These are phyloP conservation scores for Coemansia javaensis DNA, from an alignment of 192 early-diverging fungal genomes.

Conservation along the genomic window DNA sequence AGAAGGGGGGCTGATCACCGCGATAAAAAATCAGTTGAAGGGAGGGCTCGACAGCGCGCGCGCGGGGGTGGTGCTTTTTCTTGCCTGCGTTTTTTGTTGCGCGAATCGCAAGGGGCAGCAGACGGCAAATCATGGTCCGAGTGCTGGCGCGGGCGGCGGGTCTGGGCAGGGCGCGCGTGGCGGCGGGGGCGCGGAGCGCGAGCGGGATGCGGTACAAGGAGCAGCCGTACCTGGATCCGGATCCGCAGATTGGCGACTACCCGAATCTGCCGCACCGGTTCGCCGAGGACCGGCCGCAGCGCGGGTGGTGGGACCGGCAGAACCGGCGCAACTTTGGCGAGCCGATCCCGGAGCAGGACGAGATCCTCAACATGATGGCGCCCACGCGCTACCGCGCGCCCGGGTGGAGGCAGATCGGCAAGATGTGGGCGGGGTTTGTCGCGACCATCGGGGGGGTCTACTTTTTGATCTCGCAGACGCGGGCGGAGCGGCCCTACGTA, in stretches of 20 bases:
- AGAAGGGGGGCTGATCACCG: too few species aligned
- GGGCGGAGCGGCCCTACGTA: conserved; percentile 56
- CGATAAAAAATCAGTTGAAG: too few species aligned
- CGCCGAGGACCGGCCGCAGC: conserved; percentile 57
- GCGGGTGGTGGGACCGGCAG: conserved; percentile 68
- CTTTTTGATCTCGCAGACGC: conserved; percentile 49
- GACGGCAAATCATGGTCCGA: too few species aligned
- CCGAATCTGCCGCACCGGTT: conserved; percentile 66
- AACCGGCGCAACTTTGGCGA: conserved; percentile 75
- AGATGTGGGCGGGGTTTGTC: conserved; percentile 54
- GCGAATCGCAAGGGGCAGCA: too few species aligned
- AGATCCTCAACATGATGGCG: conserved; percentile 63
- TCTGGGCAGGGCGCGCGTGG: too few species aligned
- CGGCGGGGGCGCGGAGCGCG: too few species aligned
- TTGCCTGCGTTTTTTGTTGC: too few species aligned
- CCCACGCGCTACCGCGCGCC: conserved; percentile 58
- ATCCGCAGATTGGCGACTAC: conserved; percentile 73
- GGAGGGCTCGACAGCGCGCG: too few species aligned
- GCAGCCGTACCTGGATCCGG: conserved; percentile 45
- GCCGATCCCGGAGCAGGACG: conserved; percentile 65
- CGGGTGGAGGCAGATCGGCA: conserved; percentile 54
- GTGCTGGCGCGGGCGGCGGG: too few species aligned
- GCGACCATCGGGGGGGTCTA: conserved; percentile 53
- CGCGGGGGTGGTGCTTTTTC: too few species aligned
- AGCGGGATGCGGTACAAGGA: conserved; percentile 41